Evolutionary conservation across 140 eudicot species (phyloP), one percentile per base, ranked within the genome.

Genomic region (Cichorium intybus): DNA sequence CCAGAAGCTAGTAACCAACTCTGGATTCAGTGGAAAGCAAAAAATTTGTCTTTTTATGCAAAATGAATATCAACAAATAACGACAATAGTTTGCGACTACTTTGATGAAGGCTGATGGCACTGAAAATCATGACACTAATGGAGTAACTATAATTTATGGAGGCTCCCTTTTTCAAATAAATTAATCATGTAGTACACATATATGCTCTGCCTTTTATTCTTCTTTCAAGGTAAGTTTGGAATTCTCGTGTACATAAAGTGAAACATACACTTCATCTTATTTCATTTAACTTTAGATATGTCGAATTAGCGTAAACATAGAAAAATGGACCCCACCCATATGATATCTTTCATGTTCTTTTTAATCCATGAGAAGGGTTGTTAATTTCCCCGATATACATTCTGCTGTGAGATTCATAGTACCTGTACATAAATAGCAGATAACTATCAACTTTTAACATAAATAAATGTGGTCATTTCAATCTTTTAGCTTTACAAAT

Each of bases 401-500:
- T n/a, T n/a, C n/a, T n/a, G n/a, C n/a, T 55, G 62, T 54, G 9
- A 56, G 48, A 73, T 73, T 64, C 68, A 73, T 64, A 21, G 78
- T 48, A 56, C 61, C 47, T 63, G 60, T 17, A 33, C 73, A 66
- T 65, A n/a, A 23, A 65, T 48, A 47, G 34, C 41, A 65, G 47
- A 29, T 18, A 56, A 65, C 55, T 52, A 74, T 56, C 64, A 47
- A 29, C 22, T n/a, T 17, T 23, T 12, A 46, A 33, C 26, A 24
- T n/a, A 33, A 31, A 16, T 65, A 29, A 33, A 57, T 24, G 54
- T 20, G n/a, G 24, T 46, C 62, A 33, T 46, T 27, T 47, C 66
- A 65, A 65, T 45, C 7, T 56, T 21, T 48, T 29, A 56, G 81
- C 81, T 62, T n/a, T 76, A 76, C 70, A 76, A 76, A 76, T 70